phyloP scores from a whole-genome alignment of 2,329 filamentous ascomycete species.

The Aspergillus eucalypticola region DNA sequence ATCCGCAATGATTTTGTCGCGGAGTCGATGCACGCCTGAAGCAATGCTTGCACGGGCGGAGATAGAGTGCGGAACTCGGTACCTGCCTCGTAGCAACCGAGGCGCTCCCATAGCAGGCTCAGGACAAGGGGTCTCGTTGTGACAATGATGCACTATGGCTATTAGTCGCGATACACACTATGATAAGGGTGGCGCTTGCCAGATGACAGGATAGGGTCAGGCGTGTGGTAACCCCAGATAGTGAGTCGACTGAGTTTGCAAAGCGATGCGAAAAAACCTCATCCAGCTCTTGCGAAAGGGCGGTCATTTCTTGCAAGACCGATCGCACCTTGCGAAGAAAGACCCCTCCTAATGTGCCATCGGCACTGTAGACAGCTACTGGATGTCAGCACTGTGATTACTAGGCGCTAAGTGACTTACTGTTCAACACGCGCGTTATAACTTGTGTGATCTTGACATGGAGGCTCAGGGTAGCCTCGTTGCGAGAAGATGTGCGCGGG shows the following conservation, averaged over 20 bases:
- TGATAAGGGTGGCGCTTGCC: constrained; percentile 18
- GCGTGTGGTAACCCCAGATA: constrained; percentile 40
- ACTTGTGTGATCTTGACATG: constrained; percentile 45
- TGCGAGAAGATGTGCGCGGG: constrained; percentile 38
- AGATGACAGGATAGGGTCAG: constrained; percentile 35
- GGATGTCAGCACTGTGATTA: not conserved
- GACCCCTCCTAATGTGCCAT: constrained; percentile 27
- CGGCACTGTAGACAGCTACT: constrained; percentile 38
- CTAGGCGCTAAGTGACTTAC: constrained; percentile 25
- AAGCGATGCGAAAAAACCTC: constrained; percentile 37
- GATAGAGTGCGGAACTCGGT: constrained; percentile 21
- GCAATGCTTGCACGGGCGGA: constrained; percentile 22
- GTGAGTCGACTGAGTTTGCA: constrained; percentile 37
- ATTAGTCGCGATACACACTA: not conserved
- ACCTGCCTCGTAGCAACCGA: constrained; percentile 20
- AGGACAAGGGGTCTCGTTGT: constrained; percentile 26
- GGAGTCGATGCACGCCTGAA: constrained; percentile 26
- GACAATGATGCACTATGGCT: constrained; percentile 27
- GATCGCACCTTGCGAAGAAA: constrained; percentile 36
- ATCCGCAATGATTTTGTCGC: constrained; percentile 25
- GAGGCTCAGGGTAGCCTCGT: constrained; percentile 39
- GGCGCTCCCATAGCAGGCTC: constrained; percentile 22
- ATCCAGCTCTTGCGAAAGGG: constrained; percentile 37
- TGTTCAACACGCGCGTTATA: constrained; percentile 41
- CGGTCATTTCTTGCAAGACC: constrained; percentile 35